Evolutionary conservation across 2,329 filamentous ascomycete species (phyloP), one percentile per base, ranked within the genome.

Genomic region (Penicillium sp.): DNA sequence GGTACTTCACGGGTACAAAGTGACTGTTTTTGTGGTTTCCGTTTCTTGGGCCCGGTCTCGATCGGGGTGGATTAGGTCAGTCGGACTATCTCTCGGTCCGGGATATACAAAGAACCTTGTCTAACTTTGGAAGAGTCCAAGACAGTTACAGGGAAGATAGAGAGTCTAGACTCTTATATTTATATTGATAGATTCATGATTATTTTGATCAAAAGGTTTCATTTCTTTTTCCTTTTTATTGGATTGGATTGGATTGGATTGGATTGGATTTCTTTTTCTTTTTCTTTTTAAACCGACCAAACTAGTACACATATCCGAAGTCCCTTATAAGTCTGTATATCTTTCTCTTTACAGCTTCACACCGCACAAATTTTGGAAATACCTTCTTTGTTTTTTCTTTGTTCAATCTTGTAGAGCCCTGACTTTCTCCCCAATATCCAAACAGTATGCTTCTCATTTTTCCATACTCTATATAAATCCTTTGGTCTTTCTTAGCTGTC

Each of bases 1-100:
- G 62, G 57, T 67, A 65, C 65, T 57, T 65, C 17, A 13, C 44
- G 50, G 58, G 60, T 57, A 61, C 54, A 36, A 57, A 27, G 25
- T 47, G 49, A 23, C 47, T 33, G 36, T 15, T 49, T 31, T 38
- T 49, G 39, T 39, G 35, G 48, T 36, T 53, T 53, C 44, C 25
- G 25, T 53, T 45, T 39, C 42, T 53, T 55, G 35, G 52, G 36
- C 52, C 42, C 44, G 53, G 54, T 56, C 55, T 57, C 55, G 55
- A 57, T 57, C 55, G 49, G 54, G 33, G 19, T 31, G 29, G 42
- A 53, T 43, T 45, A 52, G 15, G 39, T 53, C 50, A 53, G 39
- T 39, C 47, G 53, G 53, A 51, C 4, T 35, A 57, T 53, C 21
- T 36, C 4, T 23, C 43, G 49, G 55, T 1, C 55, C 55, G 55